These are phyloP conservation scores for Chaetomium cochliodes DNA, from an alignment of 495 filamentous ascomycete genomes.

Conservation along the genomic window DNA sequence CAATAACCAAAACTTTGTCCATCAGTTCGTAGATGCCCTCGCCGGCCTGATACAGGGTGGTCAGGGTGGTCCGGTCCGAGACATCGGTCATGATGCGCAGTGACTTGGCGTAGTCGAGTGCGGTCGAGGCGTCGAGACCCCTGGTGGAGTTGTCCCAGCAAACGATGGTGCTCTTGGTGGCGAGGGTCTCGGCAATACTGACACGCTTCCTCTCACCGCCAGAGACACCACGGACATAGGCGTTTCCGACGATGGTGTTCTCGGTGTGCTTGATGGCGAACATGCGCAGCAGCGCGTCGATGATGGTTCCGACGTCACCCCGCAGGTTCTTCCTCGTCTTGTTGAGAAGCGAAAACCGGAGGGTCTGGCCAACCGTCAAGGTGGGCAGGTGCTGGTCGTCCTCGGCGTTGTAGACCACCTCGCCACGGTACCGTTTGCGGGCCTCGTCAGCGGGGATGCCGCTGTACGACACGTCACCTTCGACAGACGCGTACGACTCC, in stretches of 20 bases:
- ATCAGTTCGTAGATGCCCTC: conserved; percentile 81
- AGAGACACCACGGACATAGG: conserved; percentile 71
- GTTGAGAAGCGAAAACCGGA: conserved; percentile 79
- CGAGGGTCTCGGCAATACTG: conserved; percentile 53
- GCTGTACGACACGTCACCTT: conserved; percentile 73
- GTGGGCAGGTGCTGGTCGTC: conserved; percentile 78
- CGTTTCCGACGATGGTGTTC: conserved; percentile 82
- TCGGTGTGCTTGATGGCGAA: conserved; percentile 77
- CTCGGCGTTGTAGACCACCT: conserved; percentile 81
- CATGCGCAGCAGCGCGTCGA: conserved; percentile 68
- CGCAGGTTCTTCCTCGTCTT: conserved; percentile 75
- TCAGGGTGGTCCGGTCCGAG: conserved; percentile 74
- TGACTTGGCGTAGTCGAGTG: conserved; percentile 74
- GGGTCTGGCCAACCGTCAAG: conserved; percentile 75
- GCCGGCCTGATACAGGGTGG: conserved; percentile 81
- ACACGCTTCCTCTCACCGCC: conserved; percentile 61
- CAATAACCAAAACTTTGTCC: conserved; percentile 66
- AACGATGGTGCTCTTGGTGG: conserved; percentile 49
- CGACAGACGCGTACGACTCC: conserved; percentile 61
- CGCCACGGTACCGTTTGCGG: conserved; percentile 67
- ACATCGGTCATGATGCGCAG: conserved; percentile 82
- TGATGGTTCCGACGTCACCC: conserved; percentile 64
- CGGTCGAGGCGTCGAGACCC: conserved; percentile 77
- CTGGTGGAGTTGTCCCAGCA: conserved; percentile 73
- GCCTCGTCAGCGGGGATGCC: conserved; percentile 71